Evolutionary conservation across 495 filamentous ascomycete species (phyloP).

Genomic region (Penicillium bialowiezense): DNA sequence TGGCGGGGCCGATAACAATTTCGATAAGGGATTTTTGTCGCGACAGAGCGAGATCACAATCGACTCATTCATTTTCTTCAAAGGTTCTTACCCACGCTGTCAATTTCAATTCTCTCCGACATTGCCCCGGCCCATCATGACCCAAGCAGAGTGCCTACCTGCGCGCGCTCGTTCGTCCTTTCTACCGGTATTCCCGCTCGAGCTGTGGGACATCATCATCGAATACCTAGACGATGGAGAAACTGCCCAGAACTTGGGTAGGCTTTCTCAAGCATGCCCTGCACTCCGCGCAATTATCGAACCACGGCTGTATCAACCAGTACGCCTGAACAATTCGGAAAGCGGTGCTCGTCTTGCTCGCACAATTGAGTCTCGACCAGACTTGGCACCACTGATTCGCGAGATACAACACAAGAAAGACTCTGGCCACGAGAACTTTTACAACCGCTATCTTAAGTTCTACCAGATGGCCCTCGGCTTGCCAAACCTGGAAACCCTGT

Average conservation of each 20-base stretch:
- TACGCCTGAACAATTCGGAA: slow-evolving; percentile 1
- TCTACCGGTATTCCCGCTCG: background rate
- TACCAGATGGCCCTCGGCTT: background rate
- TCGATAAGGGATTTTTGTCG: no score
- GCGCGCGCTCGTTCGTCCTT: background rate
- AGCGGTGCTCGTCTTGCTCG: slow-evolving; percentile 6
- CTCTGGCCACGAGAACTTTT: background rate
- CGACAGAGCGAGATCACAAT: no score
- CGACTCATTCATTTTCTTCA: no score
- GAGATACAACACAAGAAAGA: slow-evolving; percentile 2
- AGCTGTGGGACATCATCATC: slow-evolving; percentile 5
- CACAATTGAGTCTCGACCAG: slow-evolving; percentile 1
- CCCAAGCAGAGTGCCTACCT: background rate
- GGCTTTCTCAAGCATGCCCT: background rate
- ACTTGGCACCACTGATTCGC: background rate
- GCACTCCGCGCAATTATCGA: background rate
- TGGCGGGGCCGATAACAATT: no score
- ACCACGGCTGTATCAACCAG: background rate
- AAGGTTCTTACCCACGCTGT: no score
- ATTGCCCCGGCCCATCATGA: background rate
- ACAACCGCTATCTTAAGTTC: background rate
- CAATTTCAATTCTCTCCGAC: no score
- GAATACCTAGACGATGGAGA: background rate
- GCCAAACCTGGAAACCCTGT: background rate
- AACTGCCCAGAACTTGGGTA: background rate